Evolutionary conservation across 306 rosid species (phyloP).

Genomic region (Begonia fuchsioides): DNA sequence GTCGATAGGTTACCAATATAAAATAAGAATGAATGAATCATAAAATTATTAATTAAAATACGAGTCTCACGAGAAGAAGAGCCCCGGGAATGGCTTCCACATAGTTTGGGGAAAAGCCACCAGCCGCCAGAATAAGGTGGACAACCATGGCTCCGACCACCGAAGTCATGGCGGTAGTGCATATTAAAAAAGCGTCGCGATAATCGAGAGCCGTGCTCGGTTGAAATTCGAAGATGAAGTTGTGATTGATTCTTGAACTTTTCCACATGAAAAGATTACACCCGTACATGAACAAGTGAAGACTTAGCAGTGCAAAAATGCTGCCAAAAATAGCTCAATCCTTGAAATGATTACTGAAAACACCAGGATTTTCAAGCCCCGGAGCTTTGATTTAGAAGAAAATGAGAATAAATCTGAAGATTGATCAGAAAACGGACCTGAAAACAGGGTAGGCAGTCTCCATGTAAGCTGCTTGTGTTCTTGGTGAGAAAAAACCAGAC

Average conservation of each 20-base stretch:
- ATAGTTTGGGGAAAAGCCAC: conserved; percentile 33
- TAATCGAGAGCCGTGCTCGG: conserved; percentile 59
- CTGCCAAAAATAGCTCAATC: conserved; percentile 35
- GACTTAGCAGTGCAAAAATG: conserved; percentile 56
- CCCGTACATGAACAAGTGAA: conserved; percentile 86
- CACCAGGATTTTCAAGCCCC: no score
- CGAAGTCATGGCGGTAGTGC: conserved; percentile 77
- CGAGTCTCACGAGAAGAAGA: conserved; percentile 52
- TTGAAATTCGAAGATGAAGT: conserved; percentile 77
- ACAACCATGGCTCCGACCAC: conserved; percentile 81
- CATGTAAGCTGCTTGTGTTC: conserved; percentile 33
- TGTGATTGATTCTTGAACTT: conserved; percentile 62
- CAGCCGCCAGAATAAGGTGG: conserved; percentile 57
- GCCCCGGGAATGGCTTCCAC: conserved; percentile 75
- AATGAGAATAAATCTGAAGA: background rate
- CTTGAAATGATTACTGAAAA: no score
- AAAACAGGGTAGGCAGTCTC: conserved; percentile 71
- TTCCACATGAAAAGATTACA: conserved; percentile 89
- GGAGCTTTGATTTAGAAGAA: no score
- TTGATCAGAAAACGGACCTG: conserved; percentile 37
- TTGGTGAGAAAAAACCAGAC: conserved; percentile 50
- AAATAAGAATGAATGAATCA: no score
- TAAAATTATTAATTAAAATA: no score
- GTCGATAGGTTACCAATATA: no score
- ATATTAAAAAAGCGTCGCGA: conserved; percentile 68